Evolutionary conservation across 306 rosid species (phyloP).

Genomic region (Benincasa hispida): DNA sequence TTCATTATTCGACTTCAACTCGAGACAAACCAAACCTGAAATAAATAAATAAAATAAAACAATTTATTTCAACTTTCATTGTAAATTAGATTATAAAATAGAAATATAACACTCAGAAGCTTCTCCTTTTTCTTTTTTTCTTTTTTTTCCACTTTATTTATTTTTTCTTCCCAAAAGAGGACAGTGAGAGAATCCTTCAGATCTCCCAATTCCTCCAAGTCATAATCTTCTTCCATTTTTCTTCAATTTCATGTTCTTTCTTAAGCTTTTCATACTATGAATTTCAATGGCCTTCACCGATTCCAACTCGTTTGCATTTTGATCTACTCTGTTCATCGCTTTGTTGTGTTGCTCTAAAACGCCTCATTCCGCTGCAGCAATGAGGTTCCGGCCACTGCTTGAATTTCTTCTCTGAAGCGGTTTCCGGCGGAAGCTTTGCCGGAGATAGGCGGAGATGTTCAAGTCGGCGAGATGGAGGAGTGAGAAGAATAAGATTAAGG

Average conservation of each 20-base stretch:
- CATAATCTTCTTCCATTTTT: not conserved
- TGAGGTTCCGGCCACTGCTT: not conserved
- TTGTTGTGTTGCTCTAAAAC: not conserved
- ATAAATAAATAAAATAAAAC: not conserved
- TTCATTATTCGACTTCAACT: not conserved
- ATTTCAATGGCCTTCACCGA: not conserved
- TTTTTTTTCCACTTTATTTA: not conserved
- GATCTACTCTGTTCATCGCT: not conserved
- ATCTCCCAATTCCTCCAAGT: not conserved
- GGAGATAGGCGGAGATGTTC: slow-evolving; percentile 42
- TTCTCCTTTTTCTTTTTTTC: not conserved
- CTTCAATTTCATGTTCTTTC: not conserved
- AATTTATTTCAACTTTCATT: not conserved
- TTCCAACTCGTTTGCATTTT: not conserved
- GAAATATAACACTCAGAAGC: not conserved
- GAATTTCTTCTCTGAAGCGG: not conserved
- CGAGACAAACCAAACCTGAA: not conserved
- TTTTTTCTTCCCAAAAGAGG: not conserved
- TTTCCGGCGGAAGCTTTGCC: slow-evolving; percentile 8
- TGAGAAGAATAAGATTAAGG: slow-evolving; percentile 70
- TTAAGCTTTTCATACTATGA: not conserved
- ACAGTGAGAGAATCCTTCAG: slow-evolving; percentile 1
- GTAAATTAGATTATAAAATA: not conserved
- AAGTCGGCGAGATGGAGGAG: slow-evolving; percentile 82
- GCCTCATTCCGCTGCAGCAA: not conserved